Percentiles rank a stretch among this genome's conserved stretches.
These are phyloP conservation scores for Clarireedia monteithiana DNA, from an alignment of 2,329 filamentous ascomycete species.

Conservation along the genomic window DNA sequence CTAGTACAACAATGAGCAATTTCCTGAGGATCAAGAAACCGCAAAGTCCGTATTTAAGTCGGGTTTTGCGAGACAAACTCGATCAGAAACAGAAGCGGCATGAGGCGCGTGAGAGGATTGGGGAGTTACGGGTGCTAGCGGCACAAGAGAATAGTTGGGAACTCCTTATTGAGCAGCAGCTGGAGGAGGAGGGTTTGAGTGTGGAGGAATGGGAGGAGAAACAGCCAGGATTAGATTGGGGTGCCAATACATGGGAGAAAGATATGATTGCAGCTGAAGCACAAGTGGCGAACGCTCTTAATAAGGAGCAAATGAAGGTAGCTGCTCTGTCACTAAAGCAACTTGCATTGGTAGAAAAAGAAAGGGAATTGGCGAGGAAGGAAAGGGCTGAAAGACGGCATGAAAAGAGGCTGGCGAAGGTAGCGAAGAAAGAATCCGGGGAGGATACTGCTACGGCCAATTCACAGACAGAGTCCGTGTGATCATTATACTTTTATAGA, in stretches of 20 bases:
- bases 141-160: slow-evolving; percentile 47
- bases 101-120: slow-evolving; percentile 32
- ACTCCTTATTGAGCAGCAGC: slow-evolving; percentile 8
- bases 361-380: slow-evolving; percentile 34
- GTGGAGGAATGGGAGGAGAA: slow-evolving; percentile 1
- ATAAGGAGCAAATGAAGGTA: slow-evolving; percentile 32
- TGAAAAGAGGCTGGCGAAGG: slow-evolving; percentile 12
- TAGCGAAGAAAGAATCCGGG: slow-evolving; percentile 1
- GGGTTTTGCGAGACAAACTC: slow-evolving; percentile 47
- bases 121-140: slow-evolving; percentile 35
- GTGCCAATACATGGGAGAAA: slow-evolving; percentile 3
- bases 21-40: slow-evolving; percentile 62
- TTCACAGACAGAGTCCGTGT: not conserved
- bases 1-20: slow-evolving; percentile 45
- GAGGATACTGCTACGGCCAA: not conserved
- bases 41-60: slow-evolving; percentile 51
- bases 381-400: slow-evolving; percentile 26
- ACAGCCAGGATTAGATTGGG: slow-evolving; percentile 6
- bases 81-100: slow-evolving; percentile 36
- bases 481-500: not conserved
- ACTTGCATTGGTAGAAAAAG: slow-evolving; percentile 36
- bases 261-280: not conserved
- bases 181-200: slow-evolving; percentile 4
- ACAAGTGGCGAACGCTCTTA: slow-evolving; percentile 20
- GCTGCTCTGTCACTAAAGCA: slow-evolving; percentile 18